These are phyloP conservation scores for Bisporella sp. DNA, from an alignment of 2,329 filamentous ascomycete genomes.

Conservation along the genomic window DNA sequence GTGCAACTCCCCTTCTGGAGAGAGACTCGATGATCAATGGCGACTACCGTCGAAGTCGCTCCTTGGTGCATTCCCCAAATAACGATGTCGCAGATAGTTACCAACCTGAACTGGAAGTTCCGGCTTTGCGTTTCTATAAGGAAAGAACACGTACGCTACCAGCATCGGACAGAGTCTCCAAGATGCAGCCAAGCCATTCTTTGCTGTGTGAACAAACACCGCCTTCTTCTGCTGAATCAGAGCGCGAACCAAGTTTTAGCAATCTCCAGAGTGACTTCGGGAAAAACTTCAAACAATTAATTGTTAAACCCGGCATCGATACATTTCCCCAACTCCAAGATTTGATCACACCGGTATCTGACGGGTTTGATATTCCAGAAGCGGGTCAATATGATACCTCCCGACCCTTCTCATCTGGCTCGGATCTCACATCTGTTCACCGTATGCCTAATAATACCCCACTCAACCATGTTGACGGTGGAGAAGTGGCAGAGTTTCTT, in stretches of 20 bases:
- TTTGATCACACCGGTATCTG: constrained; percentile 1
- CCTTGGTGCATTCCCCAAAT: background rate
- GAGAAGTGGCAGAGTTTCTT: constrained; percentile 3
- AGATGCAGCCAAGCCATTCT: background rate
- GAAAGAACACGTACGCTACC: too few relatives aligned
- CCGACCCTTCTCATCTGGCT: constrained; percentile 10
- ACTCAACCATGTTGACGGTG: constrained; percentile 1
- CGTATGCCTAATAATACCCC: constrained; percentile 7
- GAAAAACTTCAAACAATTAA: background rate
- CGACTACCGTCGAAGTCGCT: background rate
- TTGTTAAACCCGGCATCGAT: background rate
- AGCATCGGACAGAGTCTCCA: background rate
- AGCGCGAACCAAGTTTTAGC: background rate
- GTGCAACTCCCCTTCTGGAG: constrained; percentile 6
- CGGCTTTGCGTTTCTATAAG: too few relatives aligned
- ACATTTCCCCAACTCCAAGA: background rate
- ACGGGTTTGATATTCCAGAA: background rate
- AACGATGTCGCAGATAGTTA: background rate
- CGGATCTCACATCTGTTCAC: constrained; percentile 9
- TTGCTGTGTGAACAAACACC: background rate
- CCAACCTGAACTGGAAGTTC: background rate
- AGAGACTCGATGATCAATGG: constrained; percentile 8
- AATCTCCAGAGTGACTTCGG: background rate
- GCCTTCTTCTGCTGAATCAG: background rate
- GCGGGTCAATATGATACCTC: background rate